Evolutionary conservation across 371 early-diverging fungal genomes (phyloP).

Genomic region (Rhizomucor pusillus): DNA sequence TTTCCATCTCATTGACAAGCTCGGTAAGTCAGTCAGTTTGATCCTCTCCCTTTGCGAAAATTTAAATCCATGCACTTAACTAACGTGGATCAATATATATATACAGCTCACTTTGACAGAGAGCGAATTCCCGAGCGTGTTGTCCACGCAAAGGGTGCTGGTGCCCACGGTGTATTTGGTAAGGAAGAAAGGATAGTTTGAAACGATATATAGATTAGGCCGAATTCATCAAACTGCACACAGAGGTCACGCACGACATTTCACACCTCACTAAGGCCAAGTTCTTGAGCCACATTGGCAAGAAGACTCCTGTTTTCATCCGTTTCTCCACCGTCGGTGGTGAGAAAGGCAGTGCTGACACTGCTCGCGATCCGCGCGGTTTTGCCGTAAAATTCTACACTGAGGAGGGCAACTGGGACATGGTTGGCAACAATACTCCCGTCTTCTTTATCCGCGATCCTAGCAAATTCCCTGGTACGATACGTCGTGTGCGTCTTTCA

Average conservation of each 20-base stretch:
- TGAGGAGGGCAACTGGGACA: conserved; percentile 74
- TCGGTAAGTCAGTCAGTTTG: conserved; percentile 18
- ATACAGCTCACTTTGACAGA: conserved; percentile 72
- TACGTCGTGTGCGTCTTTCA: not conserved
- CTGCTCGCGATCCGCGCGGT: conserved; percentile 78
- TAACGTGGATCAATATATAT: not conserved
- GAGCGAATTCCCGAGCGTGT: conserved; percentile 84
- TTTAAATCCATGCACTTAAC: not conserved
- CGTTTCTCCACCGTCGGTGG: conserved; percentile 85
- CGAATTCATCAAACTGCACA: not conserved
- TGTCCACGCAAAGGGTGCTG: conserved; percentile 83
- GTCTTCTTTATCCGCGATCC: conserved; percentile 75
- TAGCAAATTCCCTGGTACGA: conserved; percentile 63
- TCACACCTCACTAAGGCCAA: conserved; percentile 70
- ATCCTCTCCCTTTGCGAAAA: not conserved
- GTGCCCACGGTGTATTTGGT: conserved; percentile 82
- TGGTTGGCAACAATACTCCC: conserved; percentile 75
- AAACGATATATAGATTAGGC: no score
- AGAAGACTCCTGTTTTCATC: conserved; percentile 74
- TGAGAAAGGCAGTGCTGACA: conserved; percentile 73
- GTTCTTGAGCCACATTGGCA: conserved; percentile 71
- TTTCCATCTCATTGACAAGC: conserved; percentile 75
- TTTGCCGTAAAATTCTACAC: conserved; percentile 80
- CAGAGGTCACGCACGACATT: conserved; percentile 76
- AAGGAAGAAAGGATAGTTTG: not conserved